A percentile compares a stretch with the other conserved stretches of the same genome.
These are phyloP conservation scores for Teratosphaeria viscida DNA, from an alignment of 2,329 filamentous ascomycete species.

Conservation along the genomic window DNA sequence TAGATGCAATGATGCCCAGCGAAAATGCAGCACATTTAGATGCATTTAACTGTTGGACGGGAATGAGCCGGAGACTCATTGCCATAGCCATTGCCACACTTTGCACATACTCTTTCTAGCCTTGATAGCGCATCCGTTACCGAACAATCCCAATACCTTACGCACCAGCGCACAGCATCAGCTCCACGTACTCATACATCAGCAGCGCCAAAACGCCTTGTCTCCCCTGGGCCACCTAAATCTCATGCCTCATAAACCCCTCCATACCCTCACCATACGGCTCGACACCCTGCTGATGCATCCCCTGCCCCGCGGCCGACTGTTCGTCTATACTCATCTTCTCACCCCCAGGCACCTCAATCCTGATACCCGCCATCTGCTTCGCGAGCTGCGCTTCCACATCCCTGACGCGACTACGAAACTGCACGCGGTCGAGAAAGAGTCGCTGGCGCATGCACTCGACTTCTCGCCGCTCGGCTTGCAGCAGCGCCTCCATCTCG, in stretches of 20 bases:
- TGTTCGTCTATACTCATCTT: constrained; percentile 11
- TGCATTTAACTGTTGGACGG: too few relatives aligned
- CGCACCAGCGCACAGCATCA: neutral
- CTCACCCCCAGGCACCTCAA: constrained; percentile 14
- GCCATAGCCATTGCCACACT: neutral
- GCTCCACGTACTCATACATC: neutral
- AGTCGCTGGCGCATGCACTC: constrained; percentile 87
- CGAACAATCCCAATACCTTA: neutral
- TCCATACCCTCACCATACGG: constrained; percentile 14
- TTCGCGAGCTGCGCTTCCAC: constrained; percentile 51
- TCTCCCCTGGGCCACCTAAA: constrained; percentile 3
- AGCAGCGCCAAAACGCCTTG: neutral
- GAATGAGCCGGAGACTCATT: neutral
- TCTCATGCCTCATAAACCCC: constrained; percentile 22
- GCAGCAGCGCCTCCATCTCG: constrained; percentile 86
- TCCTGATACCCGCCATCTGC: constrained; percentile 14
- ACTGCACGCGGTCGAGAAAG: constrained; percentile 81
- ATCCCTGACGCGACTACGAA: constrained; percentile 76
- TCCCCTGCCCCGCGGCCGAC: neutral
- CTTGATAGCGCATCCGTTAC: neutral
- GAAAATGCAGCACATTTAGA: too few relatives aligned
- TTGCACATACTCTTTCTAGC: neutral
- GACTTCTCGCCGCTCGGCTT: constrained; percentile 84
- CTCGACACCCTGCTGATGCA: constrained; percentile 6
- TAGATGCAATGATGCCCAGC: neutral